Evolutionary conservation across 495 filamentous ascomycete genomes (phyloP), one percentile per base, ranked within the genome.

Genomic region (Tuber borchii): DNA sequence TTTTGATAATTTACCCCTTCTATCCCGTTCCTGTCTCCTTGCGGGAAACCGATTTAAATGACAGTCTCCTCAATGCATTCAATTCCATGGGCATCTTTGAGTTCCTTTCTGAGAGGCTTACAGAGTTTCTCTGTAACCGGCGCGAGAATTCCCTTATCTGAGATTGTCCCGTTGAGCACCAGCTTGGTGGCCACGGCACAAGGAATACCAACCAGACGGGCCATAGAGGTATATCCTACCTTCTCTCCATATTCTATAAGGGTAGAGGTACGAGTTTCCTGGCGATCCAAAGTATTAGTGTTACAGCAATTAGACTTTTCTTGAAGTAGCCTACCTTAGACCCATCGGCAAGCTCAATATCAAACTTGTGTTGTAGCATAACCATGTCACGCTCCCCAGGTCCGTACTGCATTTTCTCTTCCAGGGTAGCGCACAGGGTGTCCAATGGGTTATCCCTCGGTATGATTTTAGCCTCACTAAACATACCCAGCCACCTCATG

Each of bases 311-410:
- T 40, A 69, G 10, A 1, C 17, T 17, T 45, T 6, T 43, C 40
- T 39, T 34, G n/a, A 6, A 31, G 10, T 65, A 51, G 39, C 74
- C 68, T 69, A 84, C 83, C 80, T 56, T 85, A 74, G 83, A 86
- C 77, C 91, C 91, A 81, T 97, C 93, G 83, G 89, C 89, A 83
- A 91, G 84, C 87, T 97, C 92, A 81, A 97, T 92, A 83, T 91
- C 91, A 83, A 97, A 97, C 84, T 91, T 93, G 88, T 99, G 95
- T 86, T 96, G 93, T 56, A 97, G 89, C 88, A 95, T 92, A 73
- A 90, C 89, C 71, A 97, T 86, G 82, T 96, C 93, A 56, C 95
- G 90, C 90, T 97, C 95, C 51, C 88, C 90, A 74, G 90, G 87
- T 79, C 87, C 92, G 83, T 90, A 97, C 83, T 91, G 88, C 93